Conservation (phyloP, 2,329 filamentous ascomycete genomes). For the Achaetomium macrosporum region DNA sequence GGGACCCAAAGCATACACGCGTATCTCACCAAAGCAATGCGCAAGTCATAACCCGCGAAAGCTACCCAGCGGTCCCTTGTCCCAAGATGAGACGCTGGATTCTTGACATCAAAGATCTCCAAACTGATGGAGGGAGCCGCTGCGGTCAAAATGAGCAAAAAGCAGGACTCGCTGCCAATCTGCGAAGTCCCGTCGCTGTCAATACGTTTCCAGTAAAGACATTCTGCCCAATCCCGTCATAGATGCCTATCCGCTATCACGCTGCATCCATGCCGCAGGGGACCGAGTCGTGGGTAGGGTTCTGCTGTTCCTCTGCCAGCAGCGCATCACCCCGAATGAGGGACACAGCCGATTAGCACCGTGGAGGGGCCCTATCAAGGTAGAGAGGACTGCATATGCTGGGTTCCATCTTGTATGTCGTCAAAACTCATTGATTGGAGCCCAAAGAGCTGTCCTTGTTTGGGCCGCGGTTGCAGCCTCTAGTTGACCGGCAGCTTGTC, state of each 20-base stretch:
- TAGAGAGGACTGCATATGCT: too few relatives aligned
- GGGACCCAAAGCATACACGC: too few relatives aligned
- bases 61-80: background rate
- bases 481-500: constrained; percentile 61
- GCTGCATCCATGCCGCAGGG: constrained; percentile 13
- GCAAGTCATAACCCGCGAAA: background rate
- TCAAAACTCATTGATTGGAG: too few relatives aligned
- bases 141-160: background rate
- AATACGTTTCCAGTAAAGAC: constrained; percentile 21
- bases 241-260: constrained; percentile 19
- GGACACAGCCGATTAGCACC: too few relatives aligned
- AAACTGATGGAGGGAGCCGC: background rate
- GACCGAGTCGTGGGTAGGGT: too few relatives aligned
- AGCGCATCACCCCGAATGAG: too few relatives aligned
- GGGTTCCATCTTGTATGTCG: too few relatives aligned
- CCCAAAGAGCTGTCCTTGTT: background rate
- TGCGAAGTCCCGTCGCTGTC: constrained; percentile 7
- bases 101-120: background rate
- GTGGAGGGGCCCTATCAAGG: too few relatives aligned
- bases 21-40: too few relatives aligned
- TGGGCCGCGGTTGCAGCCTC: constrained; percentile 6
- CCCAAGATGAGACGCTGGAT: too few relatives aligned
- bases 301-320: too few relatives aligned
- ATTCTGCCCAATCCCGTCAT: background rate
- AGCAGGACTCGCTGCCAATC: constrained; percentile 4